Percentiles rank a stretch among this genome's conserved stretches.
Conservation (phyloP, 768 basidiomycete species). For the Cystobasidium ongulense region DNA sequence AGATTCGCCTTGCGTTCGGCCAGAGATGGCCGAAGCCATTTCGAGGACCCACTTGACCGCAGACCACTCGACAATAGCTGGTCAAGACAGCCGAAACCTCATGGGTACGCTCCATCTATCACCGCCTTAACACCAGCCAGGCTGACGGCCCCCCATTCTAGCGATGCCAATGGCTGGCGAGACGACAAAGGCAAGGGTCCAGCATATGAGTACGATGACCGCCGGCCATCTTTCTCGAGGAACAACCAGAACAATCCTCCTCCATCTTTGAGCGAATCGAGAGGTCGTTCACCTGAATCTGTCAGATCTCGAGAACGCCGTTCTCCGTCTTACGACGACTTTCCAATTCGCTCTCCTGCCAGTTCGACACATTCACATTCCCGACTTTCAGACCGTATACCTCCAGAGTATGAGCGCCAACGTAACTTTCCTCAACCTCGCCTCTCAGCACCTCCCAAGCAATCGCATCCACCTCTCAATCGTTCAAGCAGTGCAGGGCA, state of each 20-base stretch:
- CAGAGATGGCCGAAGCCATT: not conserved
- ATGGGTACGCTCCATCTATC: not conserved
- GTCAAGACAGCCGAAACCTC: not conserved
- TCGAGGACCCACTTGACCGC: not conserved
- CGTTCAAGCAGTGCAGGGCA: not conserved
- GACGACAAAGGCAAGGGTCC: constrained; percentile 2
- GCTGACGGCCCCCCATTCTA: not conserved
- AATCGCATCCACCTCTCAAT: not conserved
- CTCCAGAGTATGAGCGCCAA: not conserved
- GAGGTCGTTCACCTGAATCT: constrained; percentile 10
- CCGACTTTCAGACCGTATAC: not conserved
- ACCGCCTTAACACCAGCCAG: not conserved
- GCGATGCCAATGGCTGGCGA: not conserved
- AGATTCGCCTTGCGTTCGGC: not conserved
- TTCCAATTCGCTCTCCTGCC: not conserved
- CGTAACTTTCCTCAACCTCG: not conserved
- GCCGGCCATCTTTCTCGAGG: not conserved
- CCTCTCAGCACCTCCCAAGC: not conserved
- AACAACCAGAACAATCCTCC: constrained; percentile 11
- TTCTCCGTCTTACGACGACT: not conserved
- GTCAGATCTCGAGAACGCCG: not conserved
- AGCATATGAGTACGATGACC: not conserved
- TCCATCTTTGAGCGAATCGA: not conserved
- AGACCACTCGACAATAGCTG: not conserved
- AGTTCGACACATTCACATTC: constrained; percentile 8